Base-by-base conservation (phyloP, 2,329 filamentous ascomycete species). In the Penicillium sp. region DNA sequence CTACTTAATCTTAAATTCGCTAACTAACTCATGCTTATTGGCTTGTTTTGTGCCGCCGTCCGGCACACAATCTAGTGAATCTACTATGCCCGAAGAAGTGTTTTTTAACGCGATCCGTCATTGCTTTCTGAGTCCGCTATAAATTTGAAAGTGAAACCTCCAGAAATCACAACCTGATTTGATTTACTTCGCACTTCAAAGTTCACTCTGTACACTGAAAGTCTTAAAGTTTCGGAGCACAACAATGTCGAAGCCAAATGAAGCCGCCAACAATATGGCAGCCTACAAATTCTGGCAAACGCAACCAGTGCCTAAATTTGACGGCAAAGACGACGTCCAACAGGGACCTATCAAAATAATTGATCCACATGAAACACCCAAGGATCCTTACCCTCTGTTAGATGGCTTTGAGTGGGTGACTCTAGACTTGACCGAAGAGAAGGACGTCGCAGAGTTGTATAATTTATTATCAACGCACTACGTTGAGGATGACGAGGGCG, bases 201-300 rank as follows among this genome's bases (percentile, higher is more conserved):
- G 28, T 33, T 33, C 28, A 12, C 28, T 33, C 28, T 33, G 26
- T 4, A 28, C 26, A 28, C 26, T 8, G 26, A 28, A 28, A 28
- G 26, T 28, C 26, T 30, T 11, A 30, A 30, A 30, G 5, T 35
- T 35, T 14, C 30, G 16, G 16, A 11, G 12, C 30, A 18, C 20
- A 61, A 55, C 57, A 55, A 60, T 81, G 59, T 87, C 91, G n/a
- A 80, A 89, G 7, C 85, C 83, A 61, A 89, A 88, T 56, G 94
- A 94, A 81, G 95, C 95, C 68, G 86, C 85, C 65, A 97, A 96
- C 78, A 91, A 97, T 69, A 96, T 97, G 91, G 91, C 88, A 8
- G 89, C 87, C 58, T 96, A 97, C 81, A 97, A 96, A 76, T 99
- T 99, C 78, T 99, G 94, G 94, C 86, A 91, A 73, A 97, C 94